Evolutionary conservation across 1,284 basidiomycete genomes (phyloP).

Genomic region (Cutaneotrichosporon arboriforme): DNA sequence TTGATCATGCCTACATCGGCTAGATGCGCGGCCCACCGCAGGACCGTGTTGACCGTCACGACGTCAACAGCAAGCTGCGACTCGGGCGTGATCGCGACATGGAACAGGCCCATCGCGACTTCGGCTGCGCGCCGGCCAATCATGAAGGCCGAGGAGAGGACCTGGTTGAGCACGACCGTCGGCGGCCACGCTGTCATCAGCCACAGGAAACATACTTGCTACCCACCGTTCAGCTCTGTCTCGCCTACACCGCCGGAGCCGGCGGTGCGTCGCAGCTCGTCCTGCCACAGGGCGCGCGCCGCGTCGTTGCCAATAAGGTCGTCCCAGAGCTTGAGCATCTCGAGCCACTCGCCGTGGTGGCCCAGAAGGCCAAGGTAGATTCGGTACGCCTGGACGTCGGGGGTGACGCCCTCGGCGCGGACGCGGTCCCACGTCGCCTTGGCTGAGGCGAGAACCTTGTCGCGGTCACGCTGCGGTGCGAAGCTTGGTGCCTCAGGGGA

Average conservation of each 20-base stretch:
- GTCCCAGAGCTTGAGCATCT: conserved; percentile 34
- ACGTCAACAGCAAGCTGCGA: conserved; percentile 55
- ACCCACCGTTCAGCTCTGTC: conserved; percentile 16
- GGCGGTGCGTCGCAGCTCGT: conserved; percentile 2
- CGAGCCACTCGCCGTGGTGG: conserved; percentile 26
- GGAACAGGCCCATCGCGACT: conserved; percentile 35
- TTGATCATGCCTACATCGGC: conserved; percentile 60
- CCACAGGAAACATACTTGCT: too few relatives aligned
- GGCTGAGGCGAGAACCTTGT: not conserved
- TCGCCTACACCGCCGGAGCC: not conserved
- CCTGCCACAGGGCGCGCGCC: not conserved
- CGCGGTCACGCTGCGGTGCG: conserved; percentile 2
- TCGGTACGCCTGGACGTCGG: conserved; percentile 41
- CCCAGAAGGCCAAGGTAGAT: conserved; percentile 42
- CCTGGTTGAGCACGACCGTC: conserved; percentile 37
- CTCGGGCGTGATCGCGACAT: conserved; percentile 26
- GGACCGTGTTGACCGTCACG: conserved; percentile 69
- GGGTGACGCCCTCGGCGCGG: conserved; percentile 21
- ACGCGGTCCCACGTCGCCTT: conserved; percentile 28
- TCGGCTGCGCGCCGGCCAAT: conserved; percentile 26
- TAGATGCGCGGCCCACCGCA: conserved; percentile 59
- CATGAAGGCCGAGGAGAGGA: conserved; percentile 36
- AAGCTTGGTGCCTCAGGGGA: not conserved
- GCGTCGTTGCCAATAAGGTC: conserved; percentile 11
- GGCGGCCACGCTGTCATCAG: conserved; percentile 33